These are phyloP conservation scores for Vigna nakashimae DNA, from an alignment of 306 rosid genomes.

Conservation along the genomic window DNA sequence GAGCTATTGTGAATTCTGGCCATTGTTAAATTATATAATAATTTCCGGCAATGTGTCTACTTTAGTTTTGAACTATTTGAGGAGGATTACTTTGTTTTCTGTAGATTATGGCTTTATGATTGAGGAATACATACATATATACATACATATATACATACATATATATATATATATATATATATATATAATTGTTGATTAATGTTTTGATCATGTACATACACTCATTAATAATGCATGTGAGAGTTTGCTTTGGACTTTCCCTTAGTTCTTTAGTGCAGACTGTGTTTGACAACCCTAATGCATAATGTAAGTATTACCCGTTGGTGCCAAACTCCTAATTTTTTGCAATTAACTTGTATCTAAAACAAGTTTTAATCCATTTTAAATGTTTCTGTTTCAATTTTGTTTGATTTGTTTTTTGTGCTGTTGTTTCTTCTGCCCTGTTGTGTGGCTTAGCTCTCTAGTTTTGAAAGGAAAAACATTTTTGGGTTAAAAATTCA, in stretches of 20 bases:
- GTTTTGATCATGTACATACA: background rate
- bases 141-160: too few relatives aligned
- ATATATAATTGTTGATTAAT: background rate
- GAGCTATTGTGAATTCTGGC: slow-evolving; percentile 46
- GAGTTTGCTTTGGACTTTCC: slow-evolving; percentile 26
- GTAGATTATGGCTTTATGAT: slow-evolving; percentile 36
- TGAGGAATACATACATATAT: slow-evolving; percentile 37
- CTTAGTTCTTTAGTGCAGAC: background rate
- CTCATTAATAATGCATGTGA: background rate
- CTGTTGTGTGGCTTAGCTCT: background rate
- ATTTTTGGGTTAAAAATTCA: background rate
- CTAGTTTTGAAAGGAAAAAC: background rate
- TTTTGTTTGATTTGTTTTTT: slow-evolving; percentile 16
- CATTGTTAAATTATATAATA: slow-evolving; percentile 45
- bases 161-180: too few relatives aligned
- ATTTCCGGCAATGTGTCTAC: slow-evolving; percentile 41
- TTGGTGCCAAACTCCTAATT: background rate
- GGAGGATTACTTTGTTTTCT: slow-evolving; percentile 26
- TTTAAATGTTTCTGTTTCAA: background rate
- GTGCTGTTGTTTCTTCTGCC: background rate
- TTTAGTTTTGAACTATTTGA: slow-evolving; percentile 38
- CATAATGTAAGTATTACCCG: background rate
- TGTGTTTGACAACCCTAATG: background rate
- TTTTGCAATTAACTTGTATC: background rate
- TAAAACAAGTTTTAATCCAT: background rate